phyloP scores from a whole-genome alignment of 192 early-diverging fungal genomes.

The Spinellus fusiger region DNA sequence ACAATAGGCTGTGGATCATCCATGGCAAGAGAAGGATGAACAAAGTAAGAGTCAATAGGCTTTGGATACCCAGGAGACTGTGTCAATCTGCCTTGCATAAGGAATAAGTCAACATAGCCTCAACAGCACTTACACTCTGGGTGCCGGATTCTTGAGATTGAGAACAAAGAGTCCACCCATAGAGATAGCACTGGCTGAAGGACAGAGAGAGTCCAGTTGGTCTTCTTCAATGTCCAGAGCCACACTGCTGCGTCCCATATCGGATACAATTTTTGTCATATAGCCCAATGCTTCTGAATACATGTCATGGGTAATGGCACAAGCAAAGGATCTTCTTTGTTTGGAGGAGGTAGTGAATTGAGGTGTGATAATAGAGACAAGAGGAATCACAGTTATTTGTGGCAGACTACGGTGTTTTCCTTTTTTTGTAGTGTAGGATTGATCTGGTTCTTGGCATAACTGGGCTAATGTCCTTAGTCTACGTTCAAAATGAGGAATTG shows the following conservation, averaged over 20 bases:
- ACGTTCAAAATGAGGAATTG: conserved; percentile 23
- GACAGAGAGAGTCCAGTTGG: not conserved
- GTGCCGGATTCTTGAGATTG: conserved; percentile 13
- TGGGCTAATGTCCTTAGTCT: conserved; percentile 26
- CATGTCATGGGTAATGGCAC: conserved; percentile 19
- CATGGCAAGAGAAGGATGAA: no score
- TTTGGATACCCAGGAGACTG: no score
- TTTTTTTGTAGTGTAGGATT: not conserved
- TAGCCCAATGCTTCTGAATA: conserved; percentile 24
- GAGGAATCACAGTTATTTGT: conserved; percentile 9
- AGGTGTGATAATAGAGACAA: conserved; percentile 18
- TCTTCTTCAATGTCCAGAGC: conserved; percentile 23
- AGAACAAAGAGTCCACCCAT: conserved; percentile 13
- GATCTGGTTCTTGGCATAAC: conserved; percentile 21
- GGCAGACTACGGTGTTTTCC: not conserved
- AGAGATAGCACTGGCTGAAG: conserved; percentile 4
- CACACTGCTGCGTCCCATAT: conserved; percentile 24
- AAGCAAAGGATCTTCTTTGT: not conserved
- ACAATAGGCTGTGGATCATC: no score
- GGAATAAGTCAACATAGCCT: not conserved
- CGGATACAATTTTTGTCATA: conserved; percentile 6
- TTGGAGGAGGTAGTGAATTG: not conserved
- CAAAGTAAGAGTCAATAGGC: no score
- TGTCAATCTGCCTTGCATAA: no score
- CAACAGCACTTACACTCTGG: conserved; percentile 4